Conservation (phyloP, 140 eudicot species). For the Oenanthe javanica region DNA sequence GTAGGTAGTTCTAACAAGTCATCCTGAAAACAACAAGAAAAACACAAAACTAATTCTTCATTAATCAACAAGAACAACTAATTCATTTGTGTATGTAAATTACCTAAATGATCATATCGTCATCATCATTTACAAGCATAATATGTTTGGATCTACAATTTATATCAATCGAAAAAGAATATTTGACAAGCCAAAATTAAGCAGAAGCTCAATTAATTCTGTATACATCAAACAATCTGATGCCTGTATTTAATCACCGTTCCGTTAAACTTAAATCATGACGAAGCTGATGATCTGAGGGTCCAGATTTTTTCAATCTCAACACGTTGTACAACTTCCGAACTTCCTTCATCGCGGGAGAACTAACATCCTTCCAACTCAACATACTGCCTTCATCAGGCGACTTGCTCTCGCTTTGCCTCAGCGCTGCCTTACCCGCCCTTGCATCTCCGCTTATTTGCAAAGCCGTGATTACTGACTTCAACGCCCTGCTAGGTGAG, state of each 20-base stretch:
- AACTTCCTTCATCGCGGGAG: constrained; percentile 15
- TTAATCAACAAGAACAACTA: background rate
- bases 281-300: constrained; percentile 2
- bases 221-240: background rate
- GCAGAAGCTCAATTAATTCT: background rate
- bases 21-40: background rate
- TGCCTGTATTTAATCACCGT: background rate
- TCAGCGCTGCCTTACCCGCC: constrained; percentile 11
- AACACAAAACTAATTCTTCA: background rate
- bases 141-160: constrained; percentile 4
- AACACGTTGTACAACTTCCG: constrained; percentile 41
- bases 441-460: constrained; percentile 28
- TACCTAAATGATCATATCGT: background rate
- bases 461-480: constrained; percentile 70
- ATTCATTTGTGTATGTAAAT: background rate
- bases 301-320: constrained; percentile 8
- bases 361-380: constrained; percentile 10
- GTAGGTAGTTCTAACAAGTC: background rate
- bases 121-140: background rate
- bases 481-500: constrained; percentile 83
- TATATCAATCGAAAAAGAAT: background rate
- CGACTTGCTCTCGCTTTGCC: background rate
- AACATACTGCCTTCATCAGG: background rate
- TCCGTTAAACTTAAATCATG: background rate
- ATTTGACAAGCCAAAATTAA: background rate